A percentile compares a stretch with the other conserved stretches of the same genome.
These are phyloP conservation scores for Coniochaeta pulveracea DNA, from an alignment of 2,329 filamentous ascomycete species.

Conservation along the genomic window DNA sequence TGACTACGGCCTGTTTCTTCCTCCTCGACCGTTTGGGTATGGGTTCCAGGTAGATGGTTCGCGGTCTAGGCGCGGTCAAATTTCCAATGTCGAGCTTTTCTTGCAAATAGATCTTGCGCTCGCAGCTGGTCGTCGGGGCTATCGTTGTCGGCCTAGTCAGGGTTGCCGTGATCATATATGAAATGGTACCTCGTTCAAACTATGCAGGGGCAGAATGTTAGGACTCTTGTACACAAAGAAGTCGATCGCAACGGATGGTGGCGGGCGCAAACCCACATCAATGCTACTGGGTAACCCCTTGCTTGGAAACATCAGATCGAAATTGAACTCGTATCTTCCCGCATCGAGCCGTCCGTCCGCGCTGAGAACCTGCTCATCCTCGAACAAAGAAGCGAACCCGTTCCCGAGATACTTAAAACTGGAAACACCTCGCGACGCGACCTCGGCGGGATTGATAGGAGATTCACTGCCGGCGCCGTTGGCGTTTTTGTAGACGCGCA, in stretches of 20 bases:
- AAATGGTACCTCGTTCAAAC: conserved; percentile 92
- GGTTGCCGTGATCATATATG: conserved; percentile 83
- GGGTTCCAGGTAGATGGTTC: conserved; percentile 79
- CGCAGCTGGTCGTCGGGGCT: conserved; percentile 66
- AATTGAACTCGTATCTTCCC: conserved; percentile 66
- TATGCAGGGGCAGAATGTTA: too few relatives aligned
- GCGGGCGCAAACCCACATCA: conserved; percentile 52
- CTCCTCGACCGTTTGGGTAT: conserved; percentile 60
- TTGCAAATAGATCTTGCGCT: conserved; percentile 67
- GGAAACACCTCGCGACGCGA: conserved; percentile 18
- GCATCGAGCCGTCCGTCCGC: conserved; percentile 66
- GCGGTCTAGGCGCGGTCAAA: conserved; percentile 62
- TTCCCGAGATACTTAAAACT: conserved; percentile 56
- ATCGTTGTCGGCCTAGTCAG: conserved; percentile 83
- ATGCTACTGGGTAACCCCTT: conserved; percentile 71
- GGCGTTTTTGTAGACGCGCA: conserved; percentile 66
- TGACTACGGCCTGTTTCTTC: conserved; percentile 39
- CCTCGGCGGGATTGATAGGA: conserved; percentile 27
- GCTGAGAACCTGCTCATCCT: conserved; percentile 71
- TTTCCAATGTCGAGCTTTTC: conserved; percentile 79
- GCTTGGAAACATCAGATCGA: conserved; percentile 22
- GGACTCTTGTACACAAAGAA: too few relatives aligned
- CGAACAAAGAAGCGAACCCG: conserved; percentile 70
- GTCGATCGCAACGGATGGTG: too few relatives aligned
- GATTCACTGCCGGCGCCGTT: conserved; percentile 40